A percentile compares a stretch with the other conserved stretches of the same genome.
Evolutionary conservation across 108 stramenopile species (phyloP).

Genomic region (Halocafeteria seosinensis): DNA sequence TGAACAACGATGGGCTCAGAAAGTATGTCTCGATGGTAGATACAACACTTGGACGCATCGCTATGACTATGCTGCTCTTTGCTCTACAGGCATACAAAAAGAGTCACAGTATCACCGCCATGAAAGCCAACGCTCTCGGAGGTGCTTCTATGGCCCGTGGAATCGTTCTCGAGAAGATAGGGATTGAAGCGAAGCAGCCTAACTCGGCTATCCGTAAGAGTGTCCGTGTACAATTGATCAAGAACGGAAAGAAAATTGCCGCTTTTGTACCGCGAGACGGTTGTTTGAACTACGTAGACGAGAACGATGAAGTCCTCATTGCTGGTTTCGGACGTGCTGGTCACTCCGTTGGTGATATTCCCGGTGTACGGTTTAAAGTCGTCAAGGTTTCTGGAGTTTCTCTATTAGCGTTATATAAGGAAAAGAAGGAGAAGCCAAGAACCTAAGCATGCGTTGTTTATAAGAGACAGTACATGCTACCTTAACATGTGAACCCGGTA

Average conservation of each 20-base stretch:
- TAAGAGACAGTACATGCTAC: too few species aligned
- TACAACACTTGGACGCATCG: too few species aligned
- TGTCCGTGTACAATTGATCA: conserved; percentile 98
- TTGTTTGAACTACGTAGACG: conserved; percentile 98
- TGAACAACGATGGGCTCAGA: conserved; percentile 77
- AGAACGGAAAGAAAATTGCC: conserved; percentile 99
- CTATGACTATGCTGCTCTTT: too few species aligned
- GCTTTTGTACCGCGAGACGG: conserved; percentile 99
- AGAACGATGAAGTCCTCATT: conserved; percentile 99
- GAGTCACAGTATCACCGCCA: conserved; percentile 89
- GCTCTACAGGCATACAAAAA: conserved; percentile 94
- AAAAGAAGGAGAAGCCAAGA: conserved; percentile 99
- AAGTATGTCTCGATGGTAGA: too few species aligned
- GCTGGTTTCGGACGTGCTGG: conserved; percentile 98
- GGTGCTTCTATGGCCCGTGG: conserved; percentile 99
- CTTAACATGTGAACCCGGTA: too few species aligned
- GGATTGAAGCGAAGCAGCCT: conserved; percentile 99
- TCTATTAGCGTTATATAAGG: conserved; percentile 95
- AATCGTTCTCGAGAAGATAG: conserved; percentile 99
- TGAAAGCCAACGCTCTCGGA: conserved; percentile 99
- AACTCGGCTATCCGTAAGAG: conserved; percentile 99
- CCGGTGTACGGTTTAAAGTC: conserved; percentile 99
- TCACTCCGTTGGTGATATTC: conserved; percentile 99
- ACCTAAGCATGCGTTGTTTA: too few species aligned
- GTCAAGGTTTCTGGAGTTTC: conserved; percentile 99